These are phyloP conservation scores for Carex scoparia DNA, from an alignment of 176 grass and related monocot species.

Conservation along the genomic window DNA sequence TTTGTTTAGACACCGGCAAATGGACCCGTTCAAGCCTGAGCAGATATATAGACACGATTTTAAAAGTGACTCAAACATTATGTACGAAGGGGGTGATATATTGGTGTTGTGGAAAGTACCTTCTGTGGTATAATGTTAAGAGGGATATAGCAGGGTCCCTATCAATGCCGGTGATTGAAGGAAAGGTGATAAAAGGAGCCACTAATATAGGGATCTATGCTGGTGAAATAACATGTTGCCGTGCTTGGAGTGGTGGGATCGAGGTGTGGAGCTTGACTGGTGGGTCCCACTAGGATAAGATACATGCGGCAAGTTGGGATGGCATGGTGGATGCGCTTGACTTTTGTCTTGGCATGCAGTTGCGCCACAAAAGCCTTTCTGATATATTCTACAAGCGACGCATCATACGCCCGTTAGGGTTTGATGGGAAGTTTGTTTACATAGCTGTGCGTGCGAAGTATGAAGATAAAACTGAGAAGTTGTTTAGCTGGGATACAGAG, in stretches of 20 bases:
- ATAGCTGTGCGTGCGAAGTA: too few species aligned
- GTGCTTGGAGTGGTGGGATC: not conserved
- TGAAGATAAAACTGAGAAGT: too few species aligned
- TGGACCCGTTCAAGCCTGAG: not conserved
- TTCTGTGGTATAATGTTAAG: slow-evolving; percentile 5
- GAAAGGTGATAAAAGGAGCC: not conserved
- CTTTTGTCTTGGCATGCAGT: not conserved
- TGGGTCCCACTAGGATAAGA: not conserved
- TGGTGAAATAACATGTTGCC: not conserved
- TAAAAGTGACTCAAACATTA: not conserved
- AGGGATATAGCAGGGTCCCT: not conserved
- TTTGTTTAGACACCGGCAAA: not conserved
- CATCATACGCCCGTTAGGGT: too few species aligned
- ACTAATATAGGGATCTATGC: not conserved
- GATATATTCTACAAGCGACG: not conserved
- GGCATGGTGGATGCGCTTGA: not conserved
- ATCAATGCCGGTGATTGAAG: not conserved
- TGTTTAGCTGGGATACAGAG: too few species aligned
- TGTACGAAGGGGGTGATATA: not conserved
- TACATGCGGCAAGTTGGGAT: not conserved
- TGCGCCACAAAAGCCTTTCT: not conserved
- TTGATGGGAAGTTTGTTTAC: too few species aligned
- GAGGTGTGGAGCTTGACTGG: not conserved
- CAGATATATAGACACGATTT: not conserved
- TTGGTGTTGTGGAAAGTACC: not conserved